Evolutionary conservation across 2,329 filamentous ascomycete genomes (phyloP).

Genomic region (Scopulariopsis brevicaulis): DNA sequence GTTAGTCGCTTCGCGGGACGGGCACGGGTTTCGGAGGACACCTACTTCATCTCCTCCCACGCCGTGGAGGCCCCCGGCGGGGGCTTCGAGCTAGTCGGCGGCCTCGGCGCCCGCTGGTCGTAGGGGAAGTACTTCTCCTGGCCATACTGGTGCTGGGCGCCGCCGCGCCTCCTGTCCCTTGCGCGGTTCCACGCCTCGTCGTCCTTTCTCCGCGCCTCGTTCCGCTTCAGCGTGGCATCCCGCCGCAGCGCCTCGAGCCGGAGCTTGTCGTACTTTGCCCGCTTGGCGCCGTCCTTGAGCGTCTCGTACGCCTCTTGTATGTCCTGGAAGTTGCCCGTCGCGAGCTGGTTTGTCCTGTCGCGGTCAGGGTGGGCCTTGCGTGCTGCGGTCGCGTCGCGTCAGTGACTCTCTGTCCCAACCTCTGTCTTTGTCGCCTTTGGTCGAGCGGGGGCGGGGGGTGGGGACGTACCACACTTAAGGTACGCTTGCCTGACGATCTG

Average conservation of each 20-base stretch:
- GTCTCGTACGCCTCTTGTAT: constrained; percentile 83
- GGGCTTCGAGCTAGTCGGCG: not conserved
- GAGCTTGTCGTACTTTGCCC: constrained; percentile 40
- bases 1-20: not conserved
- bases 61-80: not conserved
- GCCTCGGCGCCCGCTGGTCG: constrained; percentile 1
- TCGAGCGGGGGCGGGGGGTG: not conserved
- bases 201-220: constrained; percentile 16
- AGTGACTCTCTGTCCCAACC: too few relatives aligned
- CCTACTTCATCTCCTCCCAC: constrained; percentile 4
- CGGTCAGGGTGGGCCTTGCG: constrained; percentile 82
- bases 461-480: constrained; percentile 3
- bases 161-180: not conserved
- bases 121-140: constrained; percentile 4
- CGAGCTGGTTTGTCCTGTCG: constrained; percentile 71
- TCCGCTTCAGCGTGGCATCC: constrained; percentile 47
- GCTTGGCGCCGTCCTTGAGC: constrained; percentile 36
- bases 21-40: not conserved
- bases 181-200: not conserved
- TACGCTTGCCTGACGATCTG: constrained; percentile 1
- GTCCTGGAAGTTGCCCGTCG: constrained; percentile 72
- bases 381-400: constrained; percentile 31
- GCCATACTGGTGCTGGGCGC: not conserved
- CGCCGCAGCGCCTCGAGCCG: constrained; percentile 42
- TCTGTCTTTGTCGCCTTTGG: not conserved